phyloP scores from a whole-genome alignment of 768 basidiomycete genomes.

The Kondoa subrosea region DNA sequence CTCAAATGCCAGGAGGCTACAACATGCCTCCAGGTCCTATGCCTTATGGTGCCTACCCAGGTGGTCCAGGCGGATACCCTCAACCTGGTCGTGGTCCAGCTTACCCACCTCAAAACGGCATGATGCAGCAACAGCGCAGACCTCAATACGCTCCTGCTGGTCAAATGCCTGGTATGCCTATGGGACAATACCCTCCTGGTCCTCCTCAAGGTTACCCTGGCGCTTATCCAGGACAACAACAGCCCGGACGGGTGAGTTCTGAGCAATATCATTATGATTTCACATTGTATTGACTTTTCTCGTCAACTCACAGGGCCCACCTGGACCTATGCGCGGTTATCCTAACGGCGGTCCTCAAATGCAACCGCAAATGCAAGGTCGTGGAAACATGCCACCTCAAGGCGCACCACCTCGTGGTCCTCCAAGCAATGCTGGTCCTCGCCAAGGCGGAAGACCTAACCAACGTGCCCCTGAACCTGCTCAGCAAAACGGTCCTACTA shows the following conservation, averaged over 20 bases:
- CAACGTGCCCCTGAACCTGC: constrained; percentile 22
- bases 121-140: constrained; percentile 37
- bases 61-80: constrained; percentile 40
- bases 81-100: constrained; percentile 40
- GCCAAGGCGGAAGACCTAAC: constrained; percentile 21
- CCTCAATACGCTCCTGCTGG: constrained; percentile 50
- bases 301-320: neutral
- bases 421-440: constrained; percentile 31
- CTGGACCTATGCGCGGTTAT: constrained; percentile 26
- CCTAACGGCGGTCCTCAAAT: constrained; percentile 34
- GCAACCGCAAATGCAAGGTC: constrained; percentile 31
- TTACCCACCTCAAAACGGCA: constrained; percentile 49
- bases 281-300: neutral
- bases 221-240: constrained; percentile 5
- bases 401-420: constrained; percentile 36
- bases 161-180: constrained; percentile 51
- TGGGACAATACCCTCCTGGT: constrained; percentile 44
- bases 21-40: constrained; percentile 56
- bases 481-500: constrained; percentile 36
- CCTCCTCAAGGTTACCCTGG: constrained; percentile 38
- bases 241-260: constrained; percentile 23
- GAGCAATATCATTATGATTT: neutral
- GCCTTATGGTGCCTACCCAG: constrained; percentile 56
- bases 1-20: constrained; percentile 68
- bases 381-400: constrained; percentile 27